Conservation (phyloP, 306 rosid genomes). For the Acacia acuminata region DNA sequence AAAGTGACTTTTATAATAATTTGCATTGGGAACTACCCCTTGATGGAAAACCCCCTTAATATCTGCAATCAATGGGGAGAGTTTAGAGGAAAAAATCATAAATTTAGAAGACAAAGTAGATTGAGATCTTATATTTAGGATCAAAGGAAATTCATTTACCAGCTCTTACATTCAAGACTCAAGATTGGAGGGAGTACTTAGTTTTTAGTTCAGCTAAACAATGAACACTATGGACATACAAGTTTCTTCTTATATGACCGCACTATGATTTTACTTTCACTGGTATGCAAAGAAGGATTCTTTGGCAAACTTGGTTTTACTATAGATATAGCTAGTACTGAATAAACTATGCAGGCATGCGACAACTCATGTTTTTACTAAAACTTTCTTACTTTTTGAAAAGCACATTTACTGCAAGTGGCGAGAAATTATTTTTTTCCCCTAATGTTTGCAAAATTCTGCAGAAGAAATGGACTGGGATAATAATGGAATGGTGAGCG, state of each 20-base stretch:
- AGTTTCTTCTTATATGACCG: background rate
- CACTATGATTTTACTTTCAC: background rate
- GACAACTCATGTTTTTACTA: background rate
- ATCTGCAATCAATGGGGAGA: too few species aligned
- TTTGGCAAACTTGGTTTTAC: background rate
- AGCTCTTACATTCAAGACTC: background rate
- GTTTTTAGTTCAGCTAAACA: background rate
- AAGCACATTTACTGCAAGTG: background rate
- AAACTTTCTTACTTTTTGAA: background rate
- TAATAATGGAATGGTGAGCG: constrained; percentile 96
- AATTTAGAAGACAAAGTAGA: too few species aligned
- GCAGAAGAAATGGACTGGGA: constrained; percentile 99
- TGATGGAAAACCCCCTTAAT: background rate
- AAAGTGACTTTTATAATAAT: too few species aligned
- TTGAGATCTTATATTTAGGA: too few species aligned
- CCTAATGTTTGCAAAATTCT: constrained; percentile 25
- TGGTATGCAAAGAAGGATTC: background rate
- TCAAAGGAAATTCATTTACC: too few species aligned
- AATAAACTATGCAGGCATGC: background rate
- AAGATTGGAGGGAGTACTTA: background rate
- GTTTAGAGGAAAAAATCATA: too few species aligned
- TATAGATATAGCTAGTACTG: background rate
- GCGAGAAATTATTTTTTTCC: background rate
- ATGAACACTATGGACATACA: background rate
- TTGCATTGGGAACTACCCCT: too few species aligned